Evolutionary conservation across 2,329 filamentous ascomycete species (phyloP), one percentile per base, ranked within the genome.

Genomic region (Penicillium glabrum): DNA sequence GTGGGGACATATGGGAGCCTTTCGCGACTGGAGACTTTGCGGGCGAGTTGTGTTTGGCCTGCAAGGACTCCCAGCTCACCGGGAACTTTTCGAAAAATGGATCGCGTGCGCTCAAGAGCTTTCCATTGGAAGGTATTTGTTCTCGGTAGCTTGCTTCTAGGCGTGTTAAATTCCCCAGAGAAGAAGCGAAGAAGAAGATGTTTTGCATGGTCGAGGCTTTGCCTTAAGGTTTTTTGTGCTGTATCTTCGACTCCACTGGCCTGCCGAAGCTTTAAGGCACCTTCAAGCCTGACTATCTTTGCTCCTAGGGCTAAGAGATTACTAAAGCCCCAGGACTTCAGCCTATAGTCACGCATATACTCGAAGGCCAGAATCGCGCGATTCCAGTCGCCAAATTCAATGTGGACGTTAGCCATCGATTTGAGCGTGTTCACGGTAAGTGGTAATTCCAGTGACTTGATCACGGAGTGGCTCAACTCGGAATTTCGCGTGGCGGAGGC

Each of bases 401-500:
- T 69, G 13, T 70, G 66, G 56, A 69, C 71, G 50, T 71, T 74
- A 23, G 74, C 51, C 29, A 77, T 52, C 1, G 73, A 66, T 39
- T 72, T 75, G 6, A 76, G 57, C 29, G 71, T 74, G 52, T 75
- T 73, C 35, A 65, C 51, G 6, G 70, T 65, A 33, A 75, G 62
- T 27, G 73, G 74, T n/a, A 63, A 61, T n/a, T 53, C 31, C 46
- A 76, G 62, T 13, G 66, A 67, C 5, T 63, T 56, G 3, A 73
- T 62, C 35, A 75, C 67, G 8, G 64, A 46, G 27, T 70, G 61
- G 31, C 68, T 66, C 23, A 77, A 64, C 5, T 64, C 55, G 8
- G 47, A 52, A 58, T 86, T 79, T 39, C 77, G 71, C 11, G 80
- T 79, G 19, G 79, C 77, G 11, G 78, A 73, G 7, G 83, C 83